Conservation (phyloP, 805 yeast genomes). For the Pichia phayaonensis region DNA sequence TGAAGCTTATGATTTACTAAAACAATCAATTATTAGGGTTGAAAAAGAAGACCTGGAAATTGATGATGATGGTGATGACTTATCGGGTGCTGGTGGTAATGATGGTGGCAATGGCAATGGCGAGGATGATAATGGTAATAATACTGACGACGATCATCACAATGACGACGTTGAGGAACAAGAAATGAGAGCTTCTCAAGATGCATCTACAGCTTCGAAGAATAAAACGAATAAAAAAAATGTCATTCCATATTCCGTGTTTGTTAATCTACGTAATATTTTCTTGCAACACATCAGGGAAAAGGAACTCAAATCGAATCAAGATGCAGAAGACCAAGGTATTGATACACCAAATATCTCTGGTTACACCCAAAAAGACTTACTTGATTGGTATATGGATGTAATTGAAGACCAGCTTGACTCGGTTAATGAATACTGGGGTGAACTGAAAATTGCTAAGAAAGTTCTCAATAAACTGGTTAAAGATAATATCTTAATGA, state of each 20-base stretch:
- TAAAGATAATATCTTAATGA: conserved; percentile 77
- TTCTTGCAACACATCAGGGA: conserved; percentile 48
- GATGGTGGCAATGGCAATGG: conserved; percentile 29
- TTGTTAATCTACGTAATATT: conserved; percentile 73
- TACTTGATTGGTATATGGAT: conserved; percentile 75
- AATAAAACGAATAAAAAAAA: conserved; percentile 20
- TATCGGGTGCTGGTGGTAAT: conserved; percentile 21
- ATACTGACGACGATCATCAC: neutral
- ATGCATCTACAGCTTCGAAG: conserved; percentile 25
- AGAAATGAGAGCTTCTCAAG: conserved; percentile 10
- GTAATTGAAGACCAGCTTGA: conserved; percentile 65
- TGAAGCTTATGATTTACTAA: conserved; percentile 84
- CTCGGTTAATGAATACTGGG: conserved; percentile 61
- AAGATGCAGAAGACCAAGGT: conserved; percentile 38
- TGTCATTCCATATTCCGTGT: conserved; percentile 72
- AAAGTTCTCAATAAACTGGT: conserved; percentile 80
- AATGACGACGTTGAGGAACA: neutral
- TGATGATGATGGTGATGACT: conserved; percentile 50
- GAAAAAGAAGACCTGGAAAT: conserved; percentile 89
- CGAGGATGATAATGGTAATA: conserved; percentile 11
- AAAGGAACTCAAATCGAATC: conserved; percentile 35
- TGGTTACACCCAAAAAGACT: conserved; percentile 60
- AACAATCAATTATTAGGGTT: conserved; percentile 88
- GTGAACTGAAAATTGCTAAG: conserved; percentile 60
- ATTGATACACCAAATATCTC: conserved; percentile 30